phyloP scores from a whole-genome alignment of 495 filamentous ascomycete genomes.

The Hypoxylon subgilvum region DNA sequence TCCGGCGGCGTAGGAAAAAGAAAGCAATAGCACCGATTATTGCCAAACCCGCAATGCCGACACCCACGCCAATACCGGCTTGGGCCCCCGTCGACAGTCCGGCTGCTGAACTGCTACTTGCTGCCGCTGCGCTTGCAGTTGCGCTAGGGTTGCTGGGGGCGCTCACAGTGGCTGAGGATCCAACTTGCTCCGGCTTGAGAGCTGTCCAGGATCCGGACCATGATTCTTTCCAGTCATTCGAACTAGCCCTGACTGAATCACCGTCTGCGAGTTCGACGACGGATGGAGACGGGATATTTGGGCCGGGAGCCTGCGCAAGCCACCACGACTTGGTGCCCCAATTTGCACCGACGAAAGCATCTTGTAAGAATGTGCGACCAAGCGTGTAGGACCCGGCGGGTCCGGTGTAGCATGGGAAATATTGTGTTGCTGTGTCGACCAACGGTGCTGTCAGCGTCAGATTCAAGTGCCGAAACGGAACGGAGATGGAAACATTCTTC shows the following conservation, averaged over 20 bases:
- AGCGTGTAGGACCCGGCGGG: constrained; percentile 43
- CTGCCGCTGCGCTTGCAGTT: constrained; percentile 3
- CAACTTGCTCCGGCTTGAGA: constrained; percentile 27
- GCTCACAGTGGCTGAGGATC: constrained; percentile 9
- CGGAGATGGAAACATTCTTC: constrained; percentile 55
- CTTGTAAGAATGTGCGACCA: constrained; percentile 64
- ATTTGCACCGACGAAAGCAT: constrained; percentile 61
- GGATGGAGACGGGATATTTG: constrained; percentile 37
- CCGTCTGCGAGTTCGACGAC: constrained; percentile 29
- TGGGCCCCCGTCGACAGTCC: constrained; percentile 50
- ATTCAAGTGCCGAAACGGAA: constrained; percentile 60
- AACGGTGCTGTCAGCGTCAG: constrained; percentile 59
- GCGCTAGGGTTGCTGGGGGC: constrained; percentile 21
- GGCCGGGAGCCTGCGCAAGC: constrained; percentile 59
- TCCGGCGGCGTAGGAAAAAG: constrained; percentile 48
- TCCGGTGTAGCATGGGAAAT: constrained; percentile 60
- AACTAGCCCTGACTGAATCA: constrained; percentile 36
- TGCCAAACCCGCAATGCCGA: constrained; percentile 42
- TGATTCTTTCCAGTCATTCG: constrained; percentile 44
- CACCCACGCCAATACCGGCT: constrained; percentile 53
- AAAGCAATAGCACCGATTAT: constrained; percentile 45
- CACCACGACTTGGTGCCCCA: constrained; percentile 54
- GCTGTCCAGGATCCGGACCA: constrained; percentile 50
- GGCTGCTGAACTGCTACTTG: neutral
- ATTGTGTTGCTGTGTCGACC: constrained; percentile 48